Evolutionary conservation across 1,284 basidiomycete genomes (phyloP), one percentile per base, ranked within the genome.

Genomic region (Boletus hoseneyae): DNA sequence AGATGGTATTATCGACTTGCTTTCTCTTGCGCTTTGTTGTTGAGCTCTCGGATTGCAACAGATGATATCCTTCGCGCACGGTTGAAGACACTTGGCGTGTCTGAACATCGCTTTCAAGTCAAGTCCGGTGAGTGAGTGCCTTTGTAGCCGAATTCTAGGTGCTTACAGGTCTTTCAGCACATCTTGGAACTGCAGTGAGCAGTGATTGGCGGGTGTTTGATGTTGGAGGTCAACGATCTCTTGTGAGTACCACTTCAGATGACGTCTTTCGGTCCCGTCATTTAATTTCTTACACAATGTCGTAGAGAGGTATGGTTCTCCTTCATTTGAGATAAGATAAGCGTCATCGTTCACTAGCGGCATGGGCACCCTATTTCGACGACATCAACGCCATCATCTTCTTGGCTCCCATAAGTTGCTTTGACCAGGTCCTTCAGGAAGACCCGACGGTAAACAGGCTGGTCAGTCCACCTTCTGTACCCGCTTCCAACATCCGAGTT

Each of bases 381-480:
- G 73, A 75, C 51, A 74, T 83, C 44, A 77, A 82, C 51, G 82
- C 83, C 27, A 82, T 85, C 50, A 80, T 85, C 34, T 86, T 86
- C 68, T 73, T 75, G 45, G 70, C 73, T 57, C 80, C 83, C 2
- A 75, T 85, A 54, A 82, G 78, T 32, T 78, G 78, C 58, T 86
- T 86, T 59, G 79, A 86, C 58, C 81, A 85, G 62, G 73, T 74
- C 3, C 75, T 86, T 4, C 70, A 73, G 27, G 82, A 86, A 63
- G 82, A 85, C 54, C 70, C 71, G 3, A 67, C 61, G 4, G 73
- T 85, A 45, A 86, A 85, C 57, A 75, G 84, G 19, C 74, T 86
- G 18, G 79, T 84, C 57, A 36, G 65, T 51, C 13, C 7, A 10
- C 35, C 13, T n/a, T 39, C 6, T 2, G n/a, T 12, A 7, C 19